Percentiles rank a stretch among this genome's conserved stretches.
Conservation (phyloP, 2,329 filamentous ascomycete species). For the Botrytis squamosa region DNA sequence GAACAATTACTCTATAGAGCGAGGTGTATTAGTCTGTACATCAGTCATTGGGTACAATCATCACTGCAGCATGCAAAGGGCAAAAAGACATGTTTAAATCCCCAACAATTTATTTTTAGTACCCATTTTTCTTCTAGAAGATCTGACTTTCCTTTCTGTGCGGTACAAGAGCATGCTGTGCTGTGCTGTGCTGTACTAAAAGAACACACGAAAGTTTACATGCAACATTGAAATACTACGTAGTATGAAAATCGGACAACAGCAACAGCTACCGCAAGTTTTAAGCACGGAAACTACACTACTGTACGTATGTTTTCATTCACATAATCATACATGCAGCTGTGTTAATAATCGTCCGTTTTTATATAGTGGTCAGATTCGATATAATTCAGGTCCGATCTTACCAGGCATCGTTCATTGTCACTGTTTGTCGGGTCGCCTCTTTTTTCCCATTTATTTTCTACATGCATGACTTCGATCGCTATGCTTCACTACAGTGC, state of each 20-base stretch:
- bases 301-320: neutral
- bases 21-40: neutral
- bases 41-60: neutral
- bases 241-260: slow-evolving; percentile 13
- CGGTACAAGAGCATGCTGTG: neutral
- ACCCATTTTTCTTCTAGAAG: slow-evolving; percentile 11
- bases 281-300: neutral
- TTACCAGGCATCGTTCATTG: neutral
- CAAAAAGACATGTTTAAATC: neutral
- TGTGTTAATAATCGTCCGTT: neutral
- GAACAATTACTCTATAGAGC: neutral
- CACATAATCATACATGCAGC: neutral
- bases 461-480: slow-evolving; percentile 12
- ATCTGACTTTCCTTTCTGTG: slow-evolving; percentile 4
- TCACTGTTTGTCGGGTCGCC: neutral
- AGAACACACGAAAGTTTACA: slow-evolving; percentile 2
- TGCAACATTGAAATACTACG: slow-evolving; percentile 19
- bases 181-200: neutral
- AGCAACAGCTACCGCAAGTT: neutral
- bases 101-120: slow-evolving; percentile 8
- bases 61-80: neutral
- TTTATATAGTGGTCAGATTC: neutral
- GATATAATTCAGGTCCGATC: slow-evolving; percentile 1
- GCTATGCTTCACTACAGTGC: neutral
- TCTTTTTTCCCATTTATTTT: slow-evolving; percentile 9